phyloP scores from a whole-genome alignment of 2,329 filamentous ascomycete genomes.

The Tolypocladium cylindrosporum region DNA sequence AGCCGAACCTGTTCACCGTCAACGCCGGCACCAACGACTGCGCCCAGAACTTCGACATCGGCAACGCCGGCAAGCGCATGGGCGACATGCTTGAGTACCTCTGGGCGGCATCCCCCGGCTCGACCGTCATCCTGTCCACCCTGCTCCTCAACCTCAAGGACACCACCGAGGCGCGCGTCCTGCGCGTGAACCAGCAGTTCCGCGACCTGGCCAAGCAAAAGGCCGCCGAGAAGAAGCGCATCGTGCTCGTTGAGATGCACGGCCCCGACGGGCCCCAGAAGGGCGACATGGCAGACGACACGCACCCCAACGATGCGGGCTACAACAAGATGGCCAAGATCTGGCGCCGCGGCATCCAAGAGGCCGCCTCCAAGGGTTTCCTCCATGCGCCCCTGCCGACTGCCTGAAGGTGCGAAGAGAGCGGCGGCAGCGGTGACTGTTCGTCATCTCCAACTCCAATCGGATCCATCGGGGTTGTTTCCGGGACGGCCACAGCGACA shows the following conservation, averaged over 20 bases:
- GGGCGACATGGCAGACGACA: slow-evolving; percentile 25
- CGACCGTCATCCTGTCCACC: slow-evolving; percentile 28
- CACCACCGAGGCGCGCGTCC: slow-evolving; percentile 16
- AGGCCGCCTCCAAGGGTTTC: slow-evolving; percentile 14
- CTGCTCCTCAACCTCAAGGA: slow-evolving; percentile 21
- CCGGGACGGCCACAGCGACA: neutral
- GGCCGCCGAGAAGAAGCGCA: slow-evolving; percentile 14
- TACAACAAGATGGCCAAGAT: slow-evolving; percentile 31
- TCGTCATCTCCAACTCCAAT: neutral
- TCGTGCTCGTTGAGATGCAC: slow-evolving; percentile 32
- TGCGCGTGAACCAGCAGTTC: slow-evolving; percentile 23
- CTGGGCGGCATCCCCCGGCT: slow-evolving; percentile 17
- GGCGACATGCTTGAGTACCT: slow-evolving; percentile 24
- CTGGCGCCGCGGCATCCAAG: slow-evolving; percentile 20
- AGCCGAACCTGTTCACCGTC: slow-evolving; percentile 30
- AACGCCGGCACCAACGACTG: slow-evolving; percentile 36
- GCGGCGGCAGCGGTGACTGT: neutral
- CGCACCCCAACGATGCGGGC: slow-evolving; percentile 27
- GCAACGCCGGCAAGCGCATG: slow-evolving; percentile 20
- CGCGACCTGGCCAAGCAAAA: slow-evolving; percentile 15
- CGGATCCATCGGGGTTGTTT: neutral
- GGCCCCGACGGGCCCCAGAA: slow-evolving; percentile 15
- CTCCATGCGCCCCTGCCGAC: slow-evolving; percentile 5
- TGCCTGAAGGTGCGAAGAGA: neutral
- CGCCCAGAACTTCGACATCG: slow-evolving; percentile 19